Conservation (phyloP, 2,329 filamentous ascomycete species). For the Fusarium floridanum region DNA sequence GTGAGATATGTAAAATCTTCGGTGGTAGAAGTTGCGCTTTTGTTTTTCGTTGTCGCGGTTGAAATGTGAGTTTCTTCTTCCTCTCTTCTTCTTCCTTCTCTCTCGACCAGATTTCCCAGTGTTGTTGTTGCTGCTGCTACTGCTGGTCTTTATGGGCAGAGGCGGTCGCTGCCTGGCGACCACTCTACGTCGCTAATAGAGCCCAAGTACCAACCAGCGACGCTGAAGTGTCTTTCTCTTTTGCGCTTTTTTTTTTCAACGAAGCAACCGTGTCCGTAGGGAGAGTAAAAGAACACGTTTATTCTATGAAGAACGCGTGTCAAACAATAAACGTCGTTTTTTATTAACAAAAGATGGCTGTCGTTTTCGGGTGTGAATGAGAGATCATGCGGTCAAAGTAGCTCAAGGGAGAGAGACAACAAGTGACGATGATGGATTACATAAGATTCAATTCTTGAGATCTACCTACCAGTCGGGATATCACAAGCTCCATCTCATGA, state of each 20-base stretch:
- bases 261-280: conserved; percentile 21
- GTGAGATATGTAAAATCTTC: neutral
- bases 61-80: conserved; percentile 6
- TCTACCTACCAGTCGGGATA: neutral
- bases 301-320: neutral
- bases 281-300: conserved; percentile 1
- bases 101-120: conserved; percentile 1
- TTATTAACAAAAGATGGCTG: neutral
- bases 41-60: neutral
- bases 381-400: conserved; percentile 1
- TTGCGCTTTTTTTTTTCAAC: neutral
- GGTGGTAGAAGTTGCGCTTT: neutral
- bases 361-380: neutral
- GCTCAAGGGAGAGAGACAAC: neutral
- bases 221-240: conserved; percentile 18
- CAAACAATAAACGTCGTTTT: neutral
- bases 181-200: conserved; percentile 30
- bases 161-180: conserved; percentile 43
- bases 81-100: conserved; percentile 5
- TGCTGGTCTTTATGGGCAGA: conserved; percentile 23
- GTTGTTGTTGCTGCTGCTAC: conserved; percentile 11
- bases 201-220: conserved; percentile 25
- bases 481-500: conserved; percentile 1
- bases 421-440: conserved; percentile 1
- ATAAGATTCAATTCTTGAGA: neutral